These are phyloP conservation scores for Dictyostelium firmibasis DNA, from an alignment of 78 protist species.

Conservation along the genomic window DNA sequence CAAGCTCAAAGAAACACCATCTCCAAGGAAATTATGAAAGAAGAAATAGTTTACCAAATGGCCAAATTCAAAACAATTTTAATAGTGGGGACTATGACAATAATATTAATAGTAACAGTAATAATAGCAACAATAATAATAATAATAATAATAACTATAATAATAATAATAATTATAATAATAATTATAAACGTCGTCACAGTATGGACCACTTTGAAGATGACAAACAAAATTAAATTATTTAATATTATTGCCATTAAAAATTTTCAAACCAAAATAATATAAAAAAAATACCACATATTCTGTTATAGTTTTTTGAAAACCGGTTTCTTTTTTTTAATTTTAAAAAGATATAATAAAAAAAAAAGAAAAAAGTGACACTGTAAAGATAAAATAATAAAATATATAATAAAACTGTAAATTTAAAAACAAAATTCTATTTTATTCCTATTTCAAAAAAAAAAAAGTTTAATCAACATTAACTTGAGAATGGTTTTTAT, in stretches of 20 bases:
- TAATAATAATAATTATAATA: neutral
- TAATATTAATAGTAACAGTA: neutral
- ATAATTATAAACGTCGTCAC: conserved; percentile 10
- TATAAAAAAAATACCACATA: too few relatives aligned
- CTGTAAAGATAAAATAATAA: neutral
- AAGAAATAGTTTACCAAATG: conserved; percentile 24
- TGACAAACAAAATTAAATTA: neutral
- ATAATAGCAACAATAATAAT: neutral
- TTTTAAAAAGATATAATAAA: neutral
- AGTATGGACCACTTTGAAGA: neutral
- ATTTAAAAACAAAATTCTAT: neutral
- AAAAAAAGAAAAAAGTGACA: neutral
- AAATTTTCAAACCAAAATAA: too few relatives aligned
- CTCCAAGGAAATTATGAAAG: neutral
- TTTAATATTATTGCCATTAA: neutral
- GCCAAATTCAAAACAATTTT: neutral
- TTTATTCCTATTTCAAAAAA: too few relatives aligned
- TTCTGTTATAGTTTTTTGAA: neutral
- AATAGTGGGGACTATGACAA: neutral
- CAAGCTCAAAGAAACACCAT: neutral
- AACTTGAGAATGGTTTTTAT: neutral
- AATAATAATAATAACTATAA: neutral
- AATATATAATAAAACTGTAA: neutral
- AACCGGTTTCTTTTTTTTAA: neutral
- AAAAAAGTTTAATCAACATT: too few relatives aligned